Evolutionary conservation across 176 grass and related monocot species (phyloP).

Genomic region (sorghum (Sorghum bicolor)): DNA sequence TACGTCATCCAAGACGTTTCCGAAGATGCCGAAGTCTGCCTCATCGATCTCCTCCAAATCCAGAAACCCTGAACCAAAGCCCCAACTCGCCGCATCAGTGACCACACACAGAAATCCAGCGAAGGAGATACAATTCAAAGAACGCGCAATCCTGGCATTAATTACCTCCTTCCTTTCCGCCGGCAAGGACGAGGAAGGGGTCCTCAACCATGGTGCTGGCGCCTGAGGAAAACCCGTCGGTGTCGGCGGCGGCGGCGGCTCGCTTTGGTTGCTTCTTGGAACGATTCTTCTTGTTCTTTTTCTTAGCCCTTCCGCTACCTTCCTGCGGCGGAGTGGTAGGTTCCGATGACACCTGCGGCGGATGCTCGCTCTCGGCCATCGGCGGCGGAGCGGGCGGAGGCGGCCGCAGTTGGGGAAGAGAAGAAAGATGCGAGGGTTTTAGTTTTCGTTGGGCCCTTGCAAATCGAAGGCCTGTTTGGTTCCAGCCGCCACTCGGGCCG

Average conservation of each 20-base stretch:
- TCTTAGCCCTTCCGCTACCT: background rate
- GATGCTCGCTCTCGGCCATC: conserved; percentile 35
- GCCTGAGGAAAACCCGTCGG: background rate
- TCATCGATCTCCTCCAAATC: conserved; percentile 94
- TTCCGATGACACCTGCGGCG: background rate
- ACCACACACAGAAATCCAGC: background rate
- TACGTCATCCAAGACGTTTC: conserved; percentile 21
- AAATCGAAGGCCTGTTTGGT: background rate
- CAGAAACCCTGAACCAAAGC: conserved; percentile 62
- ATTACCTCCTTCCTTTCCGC: conserved; percentile 79
- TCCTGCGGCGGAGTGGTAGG: conserved; percentile 25
- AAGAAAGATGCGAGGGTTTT: background rate
- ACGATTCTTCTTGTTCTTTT: conserved; percentile 21
- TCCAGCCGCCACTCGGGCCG: background rate
- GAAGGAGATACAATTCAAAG: background rate
- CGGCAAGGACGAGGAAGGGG: conserved; percentile 64
- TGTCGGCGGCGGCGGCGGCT: background rate
- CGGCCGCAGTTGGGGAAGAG: background rate
- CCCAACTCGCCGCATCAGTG: conserved; percentile 3
- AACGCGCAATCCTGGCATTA: background rate
- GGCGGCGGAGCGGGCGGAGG: background rate
- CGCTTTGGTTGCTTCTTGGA: conserved; percentile 25
- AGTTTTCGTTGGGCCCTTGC: background rate
- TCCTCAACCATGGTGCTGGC: conserved; percentile 42
- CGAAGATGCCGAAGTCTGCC: conserved; percentile 55